Evolutionary conservation across 164 flowering plant genomes (phyloP), one percentile per base, ranked within the genome.

Genomic region (Aristolochia californica): DNA sequence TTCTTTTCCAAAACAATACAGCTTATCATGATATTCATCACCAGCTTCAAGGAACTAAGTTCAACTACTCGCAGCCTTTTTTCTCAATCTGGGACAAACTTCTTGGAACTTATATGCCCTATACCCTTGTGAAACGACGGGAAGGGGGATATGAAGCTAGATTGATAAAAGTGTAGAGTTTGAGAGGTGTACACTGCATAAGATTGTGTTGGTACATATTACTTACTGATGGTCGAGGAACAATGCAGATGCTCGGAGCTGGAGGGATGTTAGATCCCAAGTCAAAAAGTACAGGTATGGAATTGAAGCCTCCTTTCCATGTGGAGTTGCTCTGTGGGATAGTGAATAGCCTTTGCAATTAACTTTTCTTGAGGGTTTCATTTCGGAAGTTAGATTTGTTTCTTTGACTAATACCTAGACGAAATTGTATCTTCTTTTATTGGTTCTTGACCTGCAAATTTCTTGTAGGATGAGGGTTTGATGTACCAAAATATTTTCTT

Each of bases 21-120:
- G 96, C 96, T 26, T 88, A 88, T 63, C 90, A 85, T 61, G 93
- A 80, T 63, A 71, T 83, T 58, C 93, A 85, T 57, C 88, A 85
- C 76, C 93, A 88, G 59, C 84, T 83, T 23, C 78, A 80, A 45
- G 91, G 91, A 47, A 50, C 66, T 10, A 82, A 83, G 61, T 85
- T 65, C 67, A 82, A 85, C 70, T 85, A 71, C 61, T 83, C 90
- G 13, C 93, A 88, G 67, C 93, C 93, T 0, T 85, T 83, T 66
- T 85, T 83, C 64, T 58, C 79, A 16, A 70, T 83, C 14, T 85
- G 96, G 93, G 96, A 88, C 61, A 79, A 59, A 61, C 54, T 83
- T 52, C 83, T 88, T 24, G 89, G 96, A 22, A 88, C 96, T 23
- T 64, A 88, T 57, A 79, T 77, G 84, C 86, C 90, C n/a, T 81